phyloP scores from a whole-genome alignment of 495 filamentous ascomycete genomes.

The Penicillium arizonense region DNA sequence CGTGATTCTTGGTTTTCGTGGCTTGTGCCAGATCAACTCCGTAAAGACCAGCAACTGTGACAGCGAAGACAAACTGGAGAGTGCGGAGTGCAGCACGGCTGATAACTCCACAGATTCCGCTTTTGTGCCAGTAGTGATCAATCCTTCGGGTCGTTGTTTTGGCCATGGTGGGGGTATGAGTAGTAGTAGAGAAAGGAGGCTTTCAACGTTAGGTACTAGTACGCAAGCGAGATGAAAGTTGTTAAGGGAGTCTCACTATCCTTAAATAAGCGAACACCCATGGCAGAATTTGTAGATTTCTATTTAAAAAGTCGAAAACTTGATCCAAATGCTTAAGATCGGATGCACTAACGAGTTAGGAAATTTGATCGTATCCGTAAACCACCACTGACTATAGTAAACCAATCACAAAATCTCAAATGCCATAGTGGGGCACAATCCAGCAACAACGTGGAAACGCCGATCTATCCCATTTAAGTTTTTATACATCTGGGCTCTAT shows the following conservation, averaged over 20 bases:
- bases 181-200: background rate
- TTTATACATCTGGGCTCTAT: too few relatives aligned
- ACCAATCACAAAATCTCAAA: too few relatives aligned
- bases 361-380: background rate
- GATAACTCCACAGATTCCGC: constrained; percentile 2
- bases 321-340: background rate
- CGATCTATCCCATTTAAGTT: too few relatives aligned
- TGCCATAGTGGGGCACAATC: too few relatives aligned
- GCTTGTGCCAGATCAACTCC: constrained; percentile 61
- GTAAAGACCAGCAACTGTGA: constrained; percentile 70
- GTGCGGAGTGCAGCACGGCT: constrained; percentile 54
- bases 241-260: too few relatives aligned
- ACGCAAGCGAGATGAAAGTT: too few relatives aligned
- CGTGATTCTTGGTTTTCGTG: constrained; percentile 41
- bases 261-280: too few relatives aligned
- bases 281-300: too few relatives aligned
- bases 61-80: constrained; percentile 62
- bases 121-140: constrained; percentile 9
- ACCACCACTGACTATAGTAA: too few relatives aligned
- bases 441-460: too few relatives aligned
- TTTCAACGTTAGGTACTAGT: background rate
- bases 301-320: background rate
- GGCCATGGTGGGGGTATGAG: background rate
- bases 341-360: background rate
- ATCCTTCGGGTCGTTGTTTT: background rate